These are phyloP conservation scores for Circinella umbellata DNA, from an alignment of 371 early-diverging fungal species.

Conservation along the genomic window DNA sequence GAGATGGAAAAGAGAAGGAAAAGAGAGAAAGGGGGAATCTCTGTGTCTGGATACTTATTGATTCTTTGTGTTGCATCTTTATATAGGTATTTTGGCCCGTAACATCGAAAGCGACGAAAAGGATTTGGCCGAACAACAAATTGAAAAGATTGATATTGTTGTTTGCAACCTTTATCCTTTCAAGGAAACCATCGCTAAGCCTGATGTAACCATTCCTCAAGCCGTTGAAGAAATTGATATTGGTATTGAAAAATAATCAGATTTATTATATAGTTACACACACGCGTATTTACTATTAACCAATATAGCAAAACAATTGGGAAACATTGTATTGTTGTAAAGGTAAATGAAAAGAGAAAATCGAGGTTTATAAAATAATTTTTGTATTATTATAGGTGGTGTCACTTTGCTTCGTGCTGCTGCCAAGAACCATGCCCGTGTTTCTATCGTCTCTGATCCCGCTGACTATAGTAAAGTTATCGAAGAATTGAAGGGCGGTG, in stretches of 20 bases:
- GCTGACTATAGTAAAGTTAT: conserved; percentile 84
- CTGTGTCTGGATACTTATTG: background rate
- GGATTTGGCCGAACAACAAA: conserved; percentile 88
- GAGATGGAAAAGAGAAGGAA: background rate
- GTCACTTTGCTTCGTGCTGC: conserved; percentile 97
- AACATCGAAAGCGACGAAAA: conserved; percentile 84
- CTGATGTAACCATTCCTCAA: conserved; percentile 88
- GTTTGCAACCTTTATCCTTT: conserved; percentile 98
- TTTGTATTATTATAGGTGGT: conserved; percentile 67
- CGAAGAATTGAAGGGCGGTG: conserved; percentile 66
- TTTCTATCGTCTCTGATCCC: conserved; percentile 92
- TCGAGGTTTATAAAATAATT: too few species aligned
- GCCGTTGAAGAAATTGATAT: conserved; percentile 98
- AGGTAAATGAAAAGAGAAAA: background rate
- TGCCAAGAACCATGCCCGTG: conserved; percentile 98
- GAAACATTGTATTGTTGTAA: too few species aligned
- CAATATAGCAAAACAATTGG: too few species aligned
- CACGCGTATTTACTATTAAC: too few species aligned
- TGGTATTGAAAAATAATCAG: conserved; percentile 51
- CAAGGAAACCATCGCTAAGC: conserved; percentile 90
- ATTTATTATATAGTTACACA: too few species aligned
- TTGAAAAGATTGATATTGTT: conserved; percentile 92
- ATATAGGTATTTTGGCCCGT: conserved; percentile 87
- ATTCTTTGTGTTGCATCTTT: background rate
- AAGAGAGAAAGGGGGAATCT: too few species aligned